These are phyloP conservation scores for Ogataea haglerorum DNA, from an alignment of 805 yeast genomes.

Conservation along the genomic window DNA sequence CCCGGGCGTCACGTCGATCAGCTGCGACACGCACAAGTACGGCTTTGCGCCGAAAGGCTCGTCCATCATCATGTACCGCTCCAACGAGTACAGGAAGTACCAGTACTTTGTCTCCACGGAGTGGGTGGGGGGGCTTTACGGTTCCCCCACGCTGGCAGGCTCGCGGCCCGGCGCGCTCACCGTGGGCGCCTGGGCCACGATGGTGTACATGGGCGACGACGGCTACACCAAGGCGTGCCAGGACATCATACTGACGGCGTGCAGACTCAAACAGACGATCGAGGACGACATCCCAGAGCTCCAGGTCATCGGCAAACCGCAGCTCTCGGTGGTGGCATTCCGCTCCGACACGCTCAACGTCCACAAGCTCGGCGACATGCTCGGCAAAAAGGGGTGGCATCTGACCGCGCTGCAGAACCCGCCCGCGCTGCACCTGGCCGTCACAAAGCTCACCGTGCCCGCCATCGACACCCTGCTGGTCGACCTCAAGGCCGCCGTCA, in stretches of 20 bases:
- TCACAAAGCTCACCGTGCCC: slow-evolving; percentile 66
- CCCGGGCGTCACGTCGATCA: slow-evolving; percentile 92
- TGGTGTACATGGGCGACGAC: slow-evolving; percentile 75
- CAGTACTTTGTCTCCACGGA: slow-evolving; percentile 82
- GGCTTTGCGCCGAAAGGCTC: slow-evolving; percentile 99
- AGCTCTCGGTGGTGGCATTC: slow-evolving; percentile 79
- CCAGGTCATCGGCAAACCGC: slow-evolving; percentile 79
- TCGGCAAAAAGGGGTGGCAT: slow-evolving; percentile 81
- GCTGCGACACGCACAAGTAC: slow-evolving; percentile 99
- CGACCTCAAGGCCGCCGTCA: slow-evolving; percentile 46
- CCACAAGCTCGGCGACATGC: slow-evolving; percentile 72
- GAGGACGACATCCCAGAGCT: slow-evolving; percentile 51
- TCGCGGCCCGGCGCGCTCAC: slow-evolving; percentile 95
- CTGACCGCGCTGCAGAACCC: slow-evolving; percentile 84
- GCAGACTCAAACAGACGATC: slow-evolving; percentile 48
- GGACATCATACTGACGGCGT: slow-evolving; percentile 65
- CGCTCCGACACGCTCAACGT: slow-evolving; percentile 59
- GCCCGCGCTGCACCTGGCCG: slow-evolving; percentile 86
- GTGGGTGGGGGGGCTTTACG: slow-evolving; percentile 96
- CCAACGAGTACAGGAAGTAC: slow-evolving; percentile 58
- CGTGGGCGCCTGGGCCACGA: slow-evolving; percentile 98
- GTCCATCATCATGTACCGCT: slow-evolving; percentile 85
- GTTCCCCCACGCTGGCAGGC: slow-evolving; percentile 95
- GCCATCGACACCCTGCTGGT: slow-evolving; percentile 57
- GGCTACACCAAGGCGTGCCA: slow-evolving; percentile 71